phyloP scores from a whole-genome alignment of 305 asterid species.

The Withania somnifera region DNA sequence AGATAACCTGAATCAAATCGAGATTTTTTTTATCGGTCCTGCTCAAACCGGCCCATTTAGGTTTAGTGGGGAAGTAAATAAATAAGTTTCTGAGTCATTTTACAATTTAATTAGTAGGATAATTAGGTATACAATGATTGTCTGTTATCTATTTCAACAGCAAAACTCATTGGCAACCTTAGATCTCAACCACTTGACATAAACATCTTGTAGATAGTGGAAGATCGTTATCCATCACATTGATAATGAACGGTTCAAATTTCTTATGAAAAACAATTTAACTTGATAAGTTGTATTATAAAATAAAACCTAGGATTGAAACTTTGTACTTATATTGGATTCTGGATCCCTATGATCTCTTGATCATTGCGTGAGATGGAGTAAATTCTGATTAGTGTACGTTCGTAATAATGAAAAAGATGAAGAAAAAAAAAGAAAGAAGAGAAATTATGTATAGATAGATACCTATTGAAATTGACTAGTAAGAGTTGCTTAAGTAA shows the following conservation, averaged over 20 bases:
- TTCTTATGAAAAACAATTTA: too few species aligned
- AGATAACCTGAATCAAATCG: too few species aligned
- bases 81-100: background rate
- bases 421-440: too few species aligned
- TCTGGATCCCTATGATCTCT: too few species aligned
- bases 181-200: background rate
- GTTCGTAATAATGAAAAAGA: too few species aligned
- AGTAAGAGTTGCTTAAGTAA: too few species aligned
- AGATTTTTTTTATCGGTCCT: too few species aligned
- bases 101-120: background rate
- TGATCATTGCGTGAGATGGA: background rate
- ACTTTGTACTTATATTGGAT: too few species aligned
- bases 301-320: background rate
- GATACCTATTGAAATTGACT: too few species aligned
- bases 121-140: background rate
- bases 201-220: background rate
- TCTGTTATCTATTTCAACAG: background rate
- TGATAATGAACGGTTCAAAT: background rate
- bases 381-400: rapidly evolving
- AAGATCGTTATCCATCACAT: background rate
- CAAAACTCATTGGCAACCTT: background rate
- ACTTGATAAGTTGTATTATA: background rate
- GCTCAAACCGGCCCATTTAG: too few species aligned
- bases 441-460: too few species aligned
- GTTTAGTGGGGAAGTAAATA: background rate